Evolutionary conservation across 139 green algal genomes (phyloP).

Genomic region (Chlorella vulgaris): DNA sequence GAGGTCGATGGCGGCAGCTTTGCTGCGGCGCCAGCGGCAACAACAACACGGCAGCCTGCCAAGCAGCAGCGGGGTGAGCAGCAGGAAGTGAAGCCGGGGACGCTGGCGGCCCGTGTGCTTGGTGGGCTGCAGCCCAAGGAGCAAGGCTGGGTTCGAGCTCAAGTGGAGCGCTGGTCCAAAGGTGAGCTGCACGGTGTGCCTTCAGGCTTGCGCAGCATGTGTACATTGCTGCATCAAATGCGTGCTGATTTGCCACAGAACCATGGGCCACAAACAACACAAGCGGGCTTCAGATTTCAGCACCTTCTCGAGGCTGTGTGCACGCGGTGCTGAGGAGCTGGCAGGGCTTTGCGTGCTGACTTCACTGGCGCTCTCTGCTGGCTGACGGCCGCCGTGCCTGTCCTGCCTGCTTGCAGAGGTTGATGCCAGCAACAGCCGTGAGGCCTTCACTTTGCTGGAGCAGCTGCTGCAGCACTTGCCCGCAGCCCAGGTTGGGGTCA

Average conservation of each 20-base stretch:
- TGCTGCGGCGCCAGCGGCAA: neutral
- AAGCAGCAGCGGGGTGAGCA: neutral
- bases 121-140: neutral
- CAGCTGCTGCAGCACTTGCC: slow-evolving; percentile 12
- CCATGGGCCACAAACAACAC: too few species aligned
- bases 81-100: too few species aligned
- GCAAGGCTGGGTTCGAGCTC: slow-evolving; percentile 12
- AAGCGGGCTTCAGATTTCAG: too few species aligned
- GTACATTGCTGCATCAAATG: neutral
- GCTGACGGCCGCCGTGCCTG: too few species aligned
- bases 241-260: neutral
- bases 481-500: neutral
- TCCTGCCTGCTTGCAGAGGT: slow-evolving; percentile 20
- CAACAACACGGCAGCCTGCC: neutral
- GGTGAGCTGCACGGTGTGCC: neutral
- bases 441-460: neutral
- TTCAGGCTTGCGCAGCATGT: too few species aligned
- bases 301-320: too few species aligned
- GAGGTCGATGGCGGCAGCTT: neutral
- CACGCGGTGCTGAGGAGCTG: too few species aligned
- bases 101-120: slow-evolving; percentile 11
- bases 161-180: slow-evolving; percentile 14
- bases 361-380: too few species aligned
- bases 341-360: too few species aligned
- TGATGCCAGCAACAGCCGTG: neutral